Evolutionary conservation across 768 basidiomycete species (phyloP), one percentile per base, ranked within the genome.

Genomic region (Cantharellus cinnabarinus): DNA sequence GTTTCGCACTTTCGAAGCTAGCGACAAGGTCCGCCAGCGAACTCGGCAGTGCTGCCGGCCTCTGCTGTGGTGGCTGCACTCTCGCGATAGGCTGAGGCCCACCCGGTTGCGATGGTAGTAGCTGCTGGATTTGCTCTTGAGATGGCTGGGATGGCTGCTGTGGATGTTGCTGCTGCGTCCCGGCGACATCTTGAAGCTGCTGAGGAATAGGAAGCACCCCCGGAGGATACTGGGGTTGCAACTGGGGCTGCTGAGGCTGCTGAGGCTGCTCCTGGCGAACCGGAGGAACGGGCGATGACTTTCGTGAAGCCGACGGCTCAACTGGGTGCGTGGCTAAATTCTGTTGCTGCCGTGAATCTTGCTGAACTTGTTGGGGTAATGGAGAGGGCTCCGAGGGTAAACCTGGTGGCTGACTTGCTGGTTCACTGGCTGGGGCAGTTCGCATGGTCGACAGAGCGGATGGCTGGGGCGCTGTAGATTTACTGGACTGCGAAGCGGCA

Each of bases 1-100:
- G 90, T 72, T 97, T 98, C 50, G 94, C 90, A 52, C 77, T 85
- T 73, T 98, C 94, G 67, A 97, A 98, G 44, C 89, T 90, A 29
- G 85, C 80, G 44, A 97, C 91, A 58, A 99, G 75, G 67, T 97
- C 94, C 5, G 89, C 88, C 67, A 99, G 68, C 37, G 82, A 89
- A 59, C 82, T 87, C 15, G 88, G 90, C 15, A 39, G 37, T 65
- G 54, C 41, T 65, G 64, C 57, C 65, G 68, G 53, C 71, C 69
- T 59, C 10, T 4, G 20, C 29, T 41, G 39, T 20, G 39, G 15
- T 63, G 61, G 56, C 62, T 62, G 41, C 20, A 29, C 20, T 29
- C 20, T 29, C 20, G 20, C 20, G 20, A 29, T 29, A 62, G 63
- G 52, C 60, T 59, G n/a, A 50, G 60, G 58, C 41, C 14, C 51